phyloP scores from a whole-genome alignment of 108 stramenopile genomes.

The Mediolabrus comicus region DNA sequence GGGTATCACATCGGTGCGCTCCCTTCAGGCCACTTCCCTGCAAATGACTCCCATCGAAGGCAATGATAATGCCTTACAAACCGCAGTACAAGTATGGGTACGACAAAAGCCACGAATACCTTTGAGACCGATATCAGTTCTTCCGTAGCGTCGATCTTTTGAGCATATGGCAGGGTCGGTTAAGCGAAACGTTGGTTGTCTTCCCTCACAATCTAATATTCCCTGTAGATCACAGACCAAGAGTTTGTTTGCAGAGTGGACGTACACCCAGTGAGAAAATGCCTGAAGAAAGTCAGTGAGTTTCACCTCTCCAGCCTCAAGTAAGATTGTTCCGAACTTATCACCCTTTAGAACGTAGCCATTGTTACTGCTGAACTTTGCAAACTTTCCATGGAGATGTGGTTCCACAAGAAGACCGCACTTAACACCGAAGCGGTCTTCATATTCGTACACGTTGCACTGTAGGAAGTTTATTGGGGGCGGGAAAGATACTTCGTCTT shows the following conservation, averaged over 20 bases:
- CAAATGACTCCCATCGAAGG: constrained; percentile 5
- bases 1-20: no score
- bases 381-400: constrained; percentile 46
- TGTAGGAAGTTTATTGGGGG: constrained; percentile 39
- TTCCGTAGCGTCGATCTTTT: constrained; percentile 32
- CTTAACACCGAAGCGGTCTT: neutral
- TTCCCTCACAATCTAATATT: constrained; percentile 33
- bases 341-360: constrained; percentile 30
- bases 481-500: constrained; percentile 29
- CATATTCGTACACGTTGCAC: constrained; percentile 48
- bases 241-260: constrained; percentile 14
- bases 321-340: constrained; percentile 9
- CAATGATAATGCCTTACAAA: constrained; percentile 31
- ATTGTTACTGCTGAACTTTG: constrained; percentile 56
- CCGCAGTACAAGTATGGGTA: constrained; percentile 25
- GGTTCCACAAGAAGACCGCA: constrained; percentile 48
- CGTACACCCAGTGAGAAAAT: constrained; percentile 47
- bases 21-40: neutral
- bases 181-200: constrained; percentile 26
- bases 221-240: constrained; percentile 45
- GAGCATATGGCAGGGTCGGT: constrained; percentile 46
- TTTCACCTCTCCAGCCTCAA: constrained; percentile 31
- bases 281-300: constrained; percentile 48
- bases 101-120: constrained; percentile 36
- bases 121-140: constrained; percentile 36